Evolutionary conservation across 2,329 filamentous ascomycete genomes (phyloP).

Genomic region (Plectosphaerella sp.): DNA sequence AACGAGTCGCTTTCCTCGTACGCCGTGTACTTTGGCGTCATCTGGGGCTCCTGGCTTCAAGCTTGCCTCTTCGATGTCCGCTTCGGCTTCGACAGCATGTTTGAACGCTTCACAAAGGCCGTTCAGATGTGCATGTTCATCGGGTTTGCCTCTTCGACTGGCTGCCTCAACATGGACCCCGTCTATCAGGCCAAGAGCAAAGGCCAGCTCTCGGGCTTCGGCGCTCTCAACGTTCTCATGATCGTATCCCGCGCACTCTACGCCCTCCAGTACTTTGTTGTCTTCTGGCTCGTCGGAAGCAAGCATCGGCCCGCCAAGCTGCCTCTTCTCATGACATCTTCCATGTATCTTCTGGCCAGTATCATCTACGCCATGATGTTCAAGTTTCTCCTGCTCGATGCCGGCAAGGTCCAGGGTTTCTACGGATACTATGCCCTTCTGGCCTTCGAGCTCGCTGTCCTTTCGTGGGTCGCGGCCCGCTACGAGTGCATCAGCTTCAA

Average conservation of each 20-base stretch:
- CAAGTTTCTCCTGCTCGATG: conserved; percentile 2
- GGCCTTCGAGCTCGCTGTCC: conserved; percentile 38
- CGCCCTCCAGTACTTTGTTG: conserved; percentile 28
- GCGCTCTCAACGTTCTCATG: conserved; percentile 31
- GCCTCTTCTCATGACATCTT: conserved; percentile 23
- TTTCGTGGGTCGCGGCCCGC: conserved; percentile 41
- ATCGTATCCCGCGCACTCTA: conserved; percentile 23
- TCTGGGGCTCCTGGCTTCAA: conserved; percentile 59
- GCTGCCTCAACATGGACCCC: conserved; percentile 31
- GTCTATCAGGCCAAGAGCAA: background rate
- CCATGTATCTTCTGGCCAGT: conserved; percentile 24
- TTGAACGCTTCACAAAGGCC: conserved; percentile 49
- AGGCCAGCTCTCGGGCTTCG: conserved; percentile 25
- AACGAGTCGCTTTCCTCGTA: conserved; percentile 29
- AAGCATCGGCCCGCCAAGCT: conserved; percentile 18
- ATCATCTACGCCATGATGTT: conserved; percentile 16
- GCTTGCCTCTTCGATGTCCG: conserved; percentile 54
- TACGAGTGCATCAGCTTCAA: conserved; percentile 50
- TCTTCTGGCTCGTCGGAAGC: conserved; percentile 23
- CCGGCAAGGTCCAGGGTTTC: conserved; percentile 19
- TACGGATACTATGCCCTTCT: conserved; percentile 46
- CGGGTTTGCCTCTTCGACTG: conserved; percentile 48
- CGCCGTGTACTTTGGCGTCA: conserved; percentile 48
- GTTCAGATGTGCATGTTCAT: conserved; percentile 52
- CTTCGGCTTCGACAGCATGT: conserved; percentile 49